Conservation (phyloP, 768 basidiomycete genomes). For the Ephemerocybe angulata region DNA sequence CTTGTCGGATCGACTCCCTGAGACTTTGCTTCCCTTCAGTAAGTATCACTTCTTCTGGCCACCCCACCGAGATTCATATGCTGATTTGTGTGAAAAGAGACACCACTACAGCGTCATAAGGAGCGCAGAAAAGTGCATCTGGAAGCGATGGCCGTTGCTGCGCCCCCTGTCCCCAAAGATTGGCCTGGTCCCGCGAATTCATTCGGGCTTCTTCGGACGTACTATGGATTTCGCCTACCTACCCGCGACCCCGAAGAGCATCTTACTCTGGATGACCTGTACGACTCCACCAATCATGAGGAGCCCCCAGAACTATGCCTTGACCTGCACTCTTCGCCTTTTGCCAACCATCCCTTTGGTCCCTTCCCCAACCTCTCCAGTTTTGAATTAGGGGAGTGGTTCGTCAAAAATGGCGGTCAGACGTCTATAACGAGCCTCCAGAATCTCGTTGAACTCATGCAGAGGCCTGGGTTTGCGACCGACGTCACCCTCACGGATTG, state of each 20-base stretch:
- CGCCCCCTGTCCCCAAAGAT: no score
- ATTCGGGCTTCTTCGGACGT: neutral
- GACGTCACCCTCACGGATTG: neutral
- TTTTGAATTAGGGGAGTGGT: neutral
- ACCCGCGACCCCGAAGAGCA: neutral
- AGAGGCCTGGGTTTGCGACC: neutral
- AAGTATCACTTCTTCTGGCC: no score
- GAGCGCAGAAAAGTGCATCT: no score
- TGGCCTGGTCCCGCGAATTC: neutral
- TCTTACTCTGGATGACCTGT: neutral
- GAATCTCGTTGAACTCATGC: neutral
- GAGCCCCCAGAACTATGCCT: neutral
- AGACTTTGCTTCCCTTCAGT: no score
- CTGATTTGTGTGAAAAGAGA: no score
- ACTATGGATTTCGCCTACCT: neutral
- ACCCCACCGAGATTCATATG: no score
- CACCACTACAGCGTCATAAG: no score
- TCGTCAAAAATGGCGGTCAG: neutral
- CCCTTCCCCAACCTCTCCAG: neutral
- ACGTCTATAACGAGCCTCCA: neutral
- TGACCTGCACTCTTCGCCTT: neutral
- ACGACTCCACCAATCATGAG: neutral
- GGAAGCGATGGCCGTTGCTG: no score
- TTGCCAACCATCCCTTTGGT: neutral
- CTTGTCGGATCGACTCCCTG: no score